phyloP scores from a whole-genome alignment of 2,329 filamentous ascomycete species.

The Alternaria gaisen region DNA sequence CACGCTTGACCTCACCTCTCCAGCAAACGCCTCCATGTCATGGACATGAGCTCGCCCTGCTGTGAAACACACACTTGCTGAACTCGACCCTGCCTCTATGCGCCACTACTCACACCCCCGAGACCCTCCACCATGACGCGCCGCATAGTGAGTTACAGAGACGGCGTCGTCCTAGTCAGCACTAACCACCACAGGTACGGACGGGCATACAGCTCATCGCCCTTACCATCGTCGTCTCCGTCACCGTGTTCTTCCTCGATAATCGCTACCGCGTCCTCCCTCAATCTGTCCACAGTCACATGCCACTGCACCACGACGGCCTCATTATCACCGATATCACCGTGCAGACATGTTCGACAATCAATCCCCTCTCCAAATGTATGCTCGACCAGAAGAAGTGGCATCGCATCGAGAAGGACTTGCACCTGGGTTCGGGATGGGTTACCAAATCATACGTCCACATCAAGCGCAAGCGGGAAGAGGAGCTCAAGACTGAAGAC shows the following conservation, averaged over 20 bases:
- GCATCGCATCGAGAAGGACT: slow-evolving; percentile 88
- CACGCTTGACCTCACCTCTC: neutral
- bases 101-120: slow-evolving; percentile 18
- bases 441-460: slow-evolving; percentile 81
- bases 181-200: slow-evolving; percentile 52
- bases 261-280: slow-evolving; percentile 88
- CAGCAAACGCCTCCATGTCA: slow-evolving; percentile 16
- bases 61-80: slow-evolving; percentile 14
- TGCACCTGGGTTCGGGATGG: slow-evolving; percentile 80
- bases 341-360: slow-evolving; percentile 75
- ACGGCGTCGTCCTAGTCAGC: neutral
- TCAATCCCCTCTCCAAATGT: slow-evolving; percentile 79
- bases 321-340: slow-evolving; percentile 87
- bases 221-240: slow-evolving; percentile 68
- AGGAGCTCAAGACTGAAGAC: slow-evolving; percentile 77
- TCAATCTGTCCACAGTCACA: slow-evolving; percentile 82
- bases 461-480: slow-evolving; percentile 84
- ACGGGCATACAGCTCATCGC: slow-evolving; percentile 79
- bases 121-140: slow-evolving; percentile 48
- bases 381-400: slow-evolving; percentile 76
- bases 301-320: slow-evolving; percentile 82
- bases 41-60: slow-evolving; percentile 19
- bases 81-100: slow-evolving; percentile 20
- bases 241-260: slow-evolving; percentile 84
- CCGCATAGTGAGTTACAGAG: slow-evolving; percentile 46